Evolutionary conservation across 805 yeast species (phyloP), one percentile per base, ranked within the genome.

Genomic region (Nakazawaea sp.): DNA sequence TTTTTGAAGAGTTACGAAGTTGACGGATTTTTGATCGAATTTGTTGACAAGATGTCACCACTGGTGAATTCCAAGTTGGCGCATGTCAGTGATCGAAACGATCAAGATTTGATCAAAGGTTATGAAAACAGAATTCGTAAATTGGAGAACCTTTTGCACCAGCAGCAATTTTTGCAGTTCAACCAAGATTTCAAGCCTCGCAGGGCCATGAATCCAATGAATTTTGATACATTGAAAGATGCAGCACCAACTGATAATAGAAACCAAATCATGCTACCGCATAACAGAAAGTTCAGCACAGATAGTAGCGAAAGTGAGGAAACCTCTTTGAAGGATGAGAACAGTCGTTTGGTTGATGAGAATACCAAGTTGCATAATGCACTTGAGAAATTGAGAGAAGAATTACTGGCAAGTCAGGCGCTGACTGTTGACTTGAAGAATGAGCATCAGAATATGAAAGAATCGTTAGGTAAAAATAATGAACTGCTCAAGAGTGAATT

Each of bases 131-230:
- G 95, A 36, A 84, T 90, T 28, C 75, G 74, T 43, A 82, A 82
- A 46, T 66, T 90, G 36, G 96, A 88, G 47, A 80, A 75, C 38
- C 57, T 87, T 27, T 59, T 88, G 12, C 92, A 87, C 52, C 86
- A 83, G 44, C 81, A 77, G 37, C 85, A 75, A 45, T 76, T 70
- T 49, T 69, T 70, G 32, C 72, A 75, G 35, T 62, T 76, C 27
- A 66, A 66, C 23, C 53, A 51, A n/a, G 52, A 50, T 33, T 58
- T 62, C 16, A 32, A 29, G 24, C 33, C 33, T 7, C n/a, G 28
- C 15, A 7, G 19, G 16, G 27, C 12, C 21, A 27, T 28, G 12
- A 27, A 31, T 17, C 40, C 40, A 15, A 18, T 37, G 25, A 37
- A 37, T 12, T 30, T 19, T 4, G 36, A 25, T 5, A 32, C 36